Evolutionary conservation across 1,284 basidiomycete species (phyloP), one percentile per base, ranked within the genome.

Genomic region (Apiotrichum domesticum): DNA sequence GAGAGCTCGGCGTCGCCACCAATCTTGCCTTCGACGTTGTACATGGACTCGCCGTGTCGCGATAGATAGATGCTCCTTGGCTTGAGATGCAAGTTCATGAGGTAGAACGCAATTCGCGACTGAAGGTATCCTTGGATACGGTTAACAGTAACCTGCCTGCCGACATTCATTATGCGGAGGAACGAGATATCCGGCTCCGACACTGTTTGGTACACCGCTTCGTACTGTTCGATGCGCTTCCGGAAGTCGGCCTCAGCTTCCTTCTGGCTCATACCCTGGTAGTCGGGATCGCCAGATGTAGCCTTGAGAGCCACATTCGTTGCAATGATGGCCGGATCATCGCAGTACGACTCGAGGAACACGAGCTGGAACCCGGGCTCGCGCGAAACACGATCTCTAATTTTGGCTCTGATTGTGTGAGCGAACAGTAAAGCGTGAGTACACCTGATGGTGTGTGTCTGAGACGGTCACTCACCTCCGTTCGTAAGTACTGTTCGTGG

Each of bases 51-150:
- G 11, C 96, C 96, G 70, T 99, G 96, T 66, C 96, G 80, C 7
- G 96, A 97, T 65, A 99, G 85, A 77, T 94, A 99, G 66, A 99
- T 98, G 73, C 88, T 92, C 59, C 96, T 82, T 11, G 96, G 95
- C 68, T 97, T 96, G 62, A 98, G 80, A 73, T 99, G 96, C 66
- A 98, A 76, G 77, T 98, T 98, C 94, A 97, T 98, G 57, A 98
- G 81, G 77, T 96, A 99, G 78, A 97, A 98, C 3, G 92, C 95
- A 64, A 98, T 95, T 40, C 96, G 86, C 80, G 89, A 92, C 72
- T 96, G 91, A 59, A 98, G 79, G 71, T 98, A 98, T 21, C 94
- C 92, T 66, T 91, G 83, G 52, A 94, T 93, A 63, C 85, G 83
- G 63, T 86, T 88, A 59, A 93, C 83, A 1, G 85, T 86, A 47